Evolutionary conservation across 768 basidiomycete species (phyloP).

Genomic region (Rhodotorula paludigena): DNA sequence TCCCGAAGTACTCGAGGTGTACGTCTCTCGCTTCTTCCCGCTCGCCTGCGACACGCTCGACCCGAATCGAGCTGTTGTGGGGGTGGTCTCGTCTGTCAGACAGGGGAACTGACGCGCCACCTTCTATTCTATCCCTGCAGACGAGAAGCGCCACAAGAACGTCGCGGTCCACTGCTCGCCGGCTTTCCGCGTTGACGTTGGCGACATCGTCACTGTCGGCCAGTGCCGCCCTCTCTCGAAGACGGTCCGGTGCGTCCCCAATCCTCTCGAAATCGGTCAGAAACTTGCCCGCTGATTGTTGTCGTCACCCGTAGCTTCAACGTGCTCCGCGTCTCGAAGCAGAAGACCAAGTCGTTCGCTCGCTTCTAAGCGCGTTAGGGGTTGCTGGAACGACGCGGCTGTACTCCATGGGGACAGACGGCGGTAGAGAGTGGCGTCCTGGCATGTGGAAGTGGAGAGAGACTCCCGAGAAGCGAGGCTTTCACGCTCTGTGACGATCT

Average conservation of each 20-base stretch:
- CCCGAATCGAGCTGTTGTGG: too few species aligned
- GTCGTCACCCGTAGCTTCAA: constrained; percentile 67
- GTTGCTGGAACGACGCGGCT: too few species aligned
- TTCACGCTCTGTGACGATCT: too few species aligned
- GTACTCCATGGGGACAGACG: too few species aligned
- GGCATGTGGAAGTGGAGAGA: too few species aligned
- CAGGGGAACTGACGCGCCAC: too few species aligned
- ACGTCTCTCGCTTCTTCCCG: neutral
- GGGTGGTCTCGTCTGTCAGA: too few species aligned
- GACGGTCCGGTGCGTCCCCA: constrained; percentile 53
- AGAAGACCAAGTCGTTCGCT: constrained; percentile 86
- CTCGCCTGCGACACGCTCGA: too few species aligned
- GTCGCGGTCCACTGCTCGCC: constrained; percentile 94
- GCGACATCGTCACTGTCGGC: constrained; percentile 94
- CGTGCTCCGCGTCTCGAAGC: constrained; percentile 89
- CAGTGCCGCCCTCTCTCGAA: constrained; percentile 99
- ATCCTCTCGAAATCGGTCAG: too few species aligned
- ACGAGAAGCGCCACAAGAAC: constrained; percentile 75
- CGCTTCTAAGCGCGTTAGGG: constrained; percentile 69
- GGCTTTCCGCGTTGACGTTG: constrained; percentile 94
- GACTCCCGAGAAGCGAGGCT: too few species aligned
- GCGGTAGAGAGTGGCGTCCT: too few species aligned
- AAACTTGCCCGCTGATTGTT: neutral
- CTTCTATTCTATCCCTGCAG: too few species aligned
- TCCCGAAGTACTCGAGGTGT: constrained; percentile 81